Evolutionary conservation across 1,284 basidiomycete genomes (phyloP), one percentile per base, ranked within the genome.

Genomic region (Porogramme epimiltina): DNA sequence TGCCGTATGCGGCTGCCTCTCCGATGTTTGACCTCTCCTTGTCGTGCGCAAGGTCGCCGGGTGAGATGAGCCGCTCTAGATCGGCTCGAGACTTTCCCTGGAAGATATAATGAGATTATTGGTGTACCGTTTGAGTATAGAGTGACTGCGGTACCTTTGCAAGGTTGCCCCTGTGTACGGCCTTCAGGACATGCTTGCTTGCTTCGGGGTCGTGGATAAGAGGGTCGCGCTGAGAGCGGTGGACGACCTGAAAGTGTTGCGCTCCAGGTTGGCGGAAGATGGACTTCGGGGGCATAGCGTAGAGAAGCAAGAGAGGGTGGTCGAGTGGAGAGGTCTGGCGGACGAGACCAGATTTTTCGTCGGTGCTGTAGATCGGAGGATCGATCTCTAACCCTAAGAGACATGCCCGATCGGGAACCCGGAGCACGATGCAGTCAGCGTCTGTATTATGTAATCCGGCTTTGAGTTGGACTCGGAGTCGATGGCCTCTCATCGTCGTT

Each of bases 171-270:
- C 90, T 78, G 57, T 85, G 81, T 52, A 97, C 80, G 2, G 85
- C 80, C 68, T 93, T 95, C 43, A 99, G 79, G 6, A 99, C 95
- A 70, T 95, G 88, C 58, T 86, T 81, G 54, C 87, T 87, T 0
- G 93, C 93, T 53, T 95, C 93, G 2, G 93, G 87, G 63, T 99
- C 96, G 68, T 98, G 89, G 62, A 95, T 93, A 43, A 97, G 83
- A 2, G 97, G 95, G 73, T 99, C 97, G 51, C 96, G 79, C 66
- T 95, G 94, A 10, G 96, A 98, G 56, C 97, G 84, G 70, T 99
- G 95, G 23, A 99, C 95, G 44, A 99, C 89, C 76, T 98, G 94
- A 64, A 95, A 98, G 71, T 98, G 94, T 68, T 91, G 86, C 50
- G 90, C 85, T 5, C 91, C 89, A 10, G 93, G 90, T 62, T 87